These are phyloP conservation scores for Heritiera fomes DNA, from an alignment of 345 rosid genomes.

Conservation along the genomic window DNA sequence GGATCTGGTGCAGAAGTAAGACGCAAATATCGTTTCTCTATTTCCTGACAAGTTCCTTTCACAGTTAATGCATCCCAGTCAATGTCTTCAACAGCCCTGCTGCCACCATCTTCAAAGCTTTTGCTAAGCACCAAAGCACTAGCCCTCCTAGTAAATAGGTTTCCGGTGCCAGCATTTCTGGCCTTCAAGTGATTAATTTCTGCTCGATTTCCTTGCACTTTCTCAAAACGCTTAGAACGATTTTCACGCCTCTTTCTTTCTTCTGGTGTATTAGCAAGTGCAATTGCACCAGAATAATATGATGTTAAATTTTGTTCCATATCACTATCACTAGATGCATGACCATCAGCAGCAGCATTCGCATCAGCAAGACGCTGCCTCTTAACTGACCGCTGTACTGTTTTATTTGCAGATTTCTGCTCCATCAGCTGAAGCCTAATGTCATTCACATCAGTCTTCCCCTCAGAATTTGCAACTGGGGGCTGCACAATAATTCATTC, in stretches of 20 bases:
- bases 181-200: constrained; percentile 55
- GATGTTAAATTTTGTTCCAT: constrained; percentile 70
- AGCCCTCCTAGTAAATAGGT: constrained; percentile 69
- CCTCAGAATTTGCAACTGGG: constrained; percentile 37
- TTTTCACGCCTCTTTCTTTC: constrained; percentile 92
- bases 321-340: constrained; percentile 94
- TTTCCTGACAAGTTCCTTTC: constrained; percentile 92
- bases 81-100: constrained; percentile 96
- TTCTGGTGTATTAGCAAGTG: constrained; percentile 74
- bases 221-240: constrained; percentile 93
- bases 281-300: constrained; percentile 71
- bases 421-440: constrained; percentile 37
- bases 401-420: constrained; percentile 53
- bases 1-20: constrained; percentile 99
- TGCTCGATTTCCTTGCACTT: constrained; percentile 62
- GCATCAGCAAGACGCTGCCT: constrained; percentile 66
- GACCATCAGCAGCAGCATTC: constrained; percentile 55
- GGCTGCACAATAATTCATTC: constrained; percentile 41
- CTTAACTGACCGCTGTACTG: constrained; percentile 68
- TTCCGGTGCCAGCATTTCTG: constrained; percentile 65
- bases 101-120: constrained; percentile 71
- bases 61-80: constrained; percentile 98
- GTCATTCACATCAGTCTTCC: constrained; percentile 54
- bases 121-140: constrained; percentile 72
- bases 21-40: constrained; percentile 96